A percentile compares a stretch with the other conserved stretches of the same genome.
Evolutionary conservation across 176 grass and related monocot genomes (phyloP).

Genomic region (Otatea glauca): DNA sequence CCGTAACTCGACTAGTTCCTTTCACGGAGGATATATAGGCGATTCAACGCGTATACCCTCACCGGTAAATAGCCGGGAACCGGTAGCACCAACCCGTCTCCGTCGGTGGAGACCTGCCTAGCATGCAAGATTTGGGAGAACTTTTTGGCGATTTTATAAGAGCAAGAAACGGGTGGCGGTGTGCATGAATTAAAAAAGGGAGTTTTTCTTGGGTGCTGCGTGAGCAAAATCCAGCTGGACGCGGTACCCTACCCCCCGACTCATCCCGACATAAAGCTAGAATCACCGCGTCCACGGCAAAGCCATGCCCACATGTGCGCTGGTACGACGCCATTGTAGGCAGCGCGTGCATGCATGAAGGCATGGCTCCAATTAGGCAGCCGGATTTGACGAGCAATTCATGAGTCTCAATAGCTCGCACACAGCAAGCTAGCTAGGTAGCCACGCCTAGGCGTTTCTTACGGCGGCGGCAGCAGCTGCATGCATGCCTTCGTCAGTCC

Average conservation of each 20-base stretch:
- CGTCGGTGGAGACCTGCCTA: not conserved
- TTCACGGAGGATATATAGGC: not conserved
- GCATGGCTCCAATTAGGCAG: no score
- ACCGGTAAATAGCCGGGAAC: not conserved
- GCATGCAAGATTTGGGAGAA: not conserved
- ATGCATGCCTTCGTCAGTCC: not conserved
- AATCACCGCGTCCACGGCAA: constrained; percentile 4
- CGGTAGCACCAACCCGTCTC: not conserved
- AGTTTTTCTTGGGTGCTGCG: not conserved
- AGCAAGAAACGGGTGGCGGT: not conserved
- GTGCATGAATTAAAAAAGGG: not conserved
- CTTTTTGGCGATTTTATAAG: not conserved
- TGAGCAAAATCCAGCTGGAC: not conserved
- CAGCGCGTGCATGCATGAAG: no score
- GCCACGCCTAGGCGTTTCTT: not conserved
- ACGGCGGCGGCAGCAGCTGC: not conserved
- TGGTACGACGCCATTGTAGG: not conserved
- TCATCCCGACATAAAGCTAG: constrained; percentile 15
- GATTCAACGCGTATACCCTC: no score
- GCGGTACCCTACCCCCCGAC: no score
- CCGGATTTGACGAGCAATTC: no score
- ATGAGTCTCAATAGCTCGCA: not conserved
- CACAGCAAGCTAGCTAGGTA: not conserved
- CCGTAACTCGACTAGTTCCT: not conserved
- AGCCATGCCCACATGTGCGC: not conserved